phyloP scores from a whole-genome alignment of 2,329 filamentous ascomycete genomes.

The Trichophaea hybrida region DNA sequence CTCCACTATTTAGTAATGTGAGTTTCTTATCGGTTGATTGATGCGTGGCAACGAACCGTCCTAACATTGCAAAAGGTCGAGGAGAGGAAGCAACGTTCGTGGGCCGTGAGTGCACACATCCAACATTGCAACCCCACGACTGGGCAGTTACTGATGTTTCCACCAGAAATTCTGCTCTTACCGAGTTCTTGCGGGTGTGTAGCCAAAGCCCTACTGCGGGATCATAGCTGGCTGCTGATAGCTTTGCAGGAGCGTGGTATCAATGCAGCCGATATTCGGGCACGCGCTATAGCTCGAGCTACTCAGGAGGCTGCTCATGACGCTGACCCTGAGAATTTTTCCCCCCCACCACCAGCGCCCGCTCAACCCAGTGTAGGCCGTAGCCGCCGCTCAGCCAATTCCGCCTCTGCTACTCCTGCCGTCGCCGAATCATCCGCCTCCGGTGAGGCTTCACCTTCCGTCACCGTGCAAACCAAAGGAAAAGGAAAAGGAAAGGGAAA shows the following conservation, averaged over 20 bases:
- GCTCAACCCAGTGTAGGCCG: background rate
- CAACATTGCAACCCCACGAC: too few relatives aligned
- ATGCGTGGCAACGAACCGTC: too few relatives aligned
- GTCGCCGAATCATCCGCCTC: constrained; percentile 7
- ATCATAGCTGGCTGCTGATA: background rate
- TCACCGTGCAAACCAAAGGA: background rate
- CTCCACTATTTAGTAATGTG: too few relatives aligned
- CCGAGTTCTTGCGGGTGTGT: constrained; percentile 25
- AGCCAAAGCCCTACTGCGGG: background rate
- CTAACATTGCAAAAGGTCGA: too few relatives aligned
- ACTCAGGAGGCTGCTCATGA: constrained; percentile 2
- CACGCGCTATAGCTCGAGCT: constrained; percentile 4
- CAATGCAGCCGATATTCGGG: constrained; percentile 22
- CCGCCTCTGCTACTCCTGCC: background rate
- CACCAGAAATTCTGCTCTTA: constrained; percentile 25
- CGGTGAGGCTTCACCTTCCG: background rate
- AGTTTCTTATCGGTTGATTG: too few relatives aligned
- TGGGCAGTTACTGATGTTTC: too few relatives aligned
- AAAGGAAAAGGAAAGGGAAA: constrained; percentile 3
- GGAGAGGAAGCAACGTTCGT: too few relatives aligned
- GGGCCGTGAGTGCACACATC: too few relatives aligned
- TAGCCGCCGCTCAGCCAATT: too few relatives aligned
- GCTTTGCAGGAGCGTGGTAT: constrained; percentile 23
- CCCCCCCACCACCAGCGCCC: background rate
- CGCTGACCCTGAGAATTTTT: too few relatives aligned